Conservation (phyloP, 768 basidiomycete species). For the Rhodotorula diobovata region DNA sequence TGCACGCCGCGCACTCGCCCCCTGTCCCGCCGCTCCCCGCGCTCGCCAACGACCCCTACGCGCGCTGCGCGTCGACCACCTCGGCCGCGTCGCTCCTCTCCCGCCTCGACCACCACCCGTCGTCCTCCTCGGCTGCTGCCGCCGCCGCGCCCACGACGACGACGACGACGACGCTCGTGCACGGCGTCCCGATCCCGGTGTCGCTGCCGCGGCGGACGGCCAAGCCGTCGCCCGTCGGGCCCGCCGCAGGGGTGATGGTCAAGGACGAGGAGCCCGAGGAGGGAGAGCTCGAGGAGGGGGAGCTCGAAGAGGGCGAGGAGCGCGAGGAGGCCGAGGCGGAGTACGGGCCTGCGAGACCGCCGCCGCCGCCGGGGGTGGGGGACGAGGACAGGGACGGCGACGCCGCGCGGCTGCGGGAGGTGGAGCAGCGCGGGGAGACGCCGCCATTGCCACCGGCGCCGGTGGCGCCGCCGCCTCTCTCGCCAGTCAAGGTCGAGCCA, state of each 20-base stretch:
- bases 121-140: too few relatives aligned
- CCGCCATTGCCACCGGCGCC: neutral
- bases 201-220: neutral
- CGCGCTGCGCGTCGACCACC: neutral
- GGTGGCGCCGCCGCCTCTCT: neutral
- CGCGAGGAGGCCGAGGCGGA: neutral
- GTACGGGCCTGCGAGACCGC: neutral
- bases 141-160: neutral
- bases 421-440: neutral
- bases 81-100: neutral
- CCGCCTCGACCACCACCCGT: neutral
- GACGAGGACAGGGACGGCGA: too few relatives aligned
- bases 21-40: neutral
- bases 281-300: conserved; percentile 1
- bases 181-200: conserved; percentile 9
- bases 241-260: neutral
- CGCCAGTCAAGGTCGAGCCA: neutral
- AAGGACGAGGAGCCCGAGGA: conserved; percentile 5
- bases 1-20: too few relatives aligned
- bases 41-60: neutral
- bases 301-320: neutral
- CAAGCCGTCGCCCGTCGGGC: neutral
- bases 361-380: too few relatives aligned
- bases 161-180: neutral
- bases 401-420: too few relatives aligned